phyloP scores from a whole-genome alignment of 192 early-diverging fungal genomes.

The Entomortierella lignicola region DNA sequence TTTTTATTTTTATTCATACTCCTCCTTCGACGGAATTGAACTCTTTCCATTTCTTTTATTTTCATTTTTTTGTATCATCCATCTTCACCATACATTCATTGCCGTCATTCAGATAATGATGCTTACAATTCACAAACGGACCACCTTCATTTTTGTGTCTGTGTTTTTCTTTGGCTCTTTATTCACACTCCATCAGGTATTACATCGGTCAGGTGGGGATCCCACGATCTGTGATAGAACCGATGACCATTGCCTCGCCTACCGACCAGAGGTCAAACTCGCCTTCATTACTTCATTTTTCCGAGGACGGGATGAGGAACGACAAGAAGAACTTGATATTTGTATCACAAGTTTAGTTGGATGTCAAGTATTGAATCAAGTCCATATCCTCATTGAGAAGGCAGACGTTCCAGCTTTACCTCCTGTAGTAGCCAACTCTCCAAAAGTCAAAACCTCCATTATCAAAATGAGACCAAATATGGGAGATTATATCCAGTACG shows the following conservation, averaged over 20 bases:
- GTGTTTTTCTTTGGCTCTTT: too few species aligned
- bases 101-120: too few species aligned
- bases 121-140: too few species aligned
- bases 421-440: background rate
- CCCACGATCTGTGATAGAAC: background rate
- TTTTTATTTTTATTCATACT: too few species aligned
- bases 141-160: too few species aligned
- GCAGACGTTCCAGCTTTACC: slow-evolving; percentile 9
- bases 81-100: too few species aligned
- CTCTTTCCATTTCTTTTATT: too few species aligned
- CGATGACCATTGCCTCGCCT: slow-evolving; percentile 7
- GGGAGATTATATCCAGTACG: slow-evolving; percentile 26
- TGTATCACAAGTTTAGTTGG: slow-evolving; percentile 13
- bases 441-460: background rate
- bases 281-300: slow-evolving; percentile 27
- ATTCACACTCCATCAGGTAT: too few species aligned
- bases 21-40: too few species aligned
- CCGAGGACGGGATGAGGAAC: background rate
- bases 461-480: slow-evolving; percentile 11
- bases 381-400: slow-evolving; percentile 18
- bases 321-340: slow-evolving; percentile 1
- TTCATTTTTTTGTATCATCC: too few species aligned
- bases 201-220: too few species aligned
- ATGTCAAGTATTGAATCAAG: background rate
- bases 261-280: slow-evolving; percentile 3